Evolutionary conservation across 2,329 filamentous ascomycete species (phyloP), one percentile per base, ranked within the genome.

Genomic region (Neurospora sp.): DNA sequence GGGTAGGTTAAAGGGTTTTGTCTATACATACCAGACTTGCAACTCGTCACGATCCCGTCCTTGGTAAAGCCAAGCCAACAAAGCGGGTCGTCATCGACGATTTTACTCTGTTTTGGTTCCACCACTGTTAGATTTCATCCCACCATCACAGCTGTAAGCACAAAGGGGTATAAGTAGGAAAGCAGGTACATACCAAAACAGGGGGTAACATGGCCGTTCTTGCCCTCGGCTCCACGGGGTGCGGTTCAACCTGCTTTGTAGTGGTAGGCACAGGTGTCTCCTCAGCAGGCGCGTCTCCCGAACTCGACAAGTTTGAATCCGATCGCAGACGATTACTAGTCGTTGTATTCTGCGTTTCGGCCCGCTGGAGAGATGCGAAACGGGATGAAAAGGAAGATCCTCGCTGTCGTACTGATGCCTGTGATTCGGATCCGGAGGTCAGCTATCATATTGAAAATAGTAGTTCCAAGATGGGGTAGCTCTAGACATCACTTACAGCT

Each of bases 21-120:
- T 40, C 39, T 40, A 17, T 40, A 84, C 90, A 80, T 83, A 96
- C 95, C 95, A 81, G 90, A 92, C 78, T 93, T 91, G 81, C 93
- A 97, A 74, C 92, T 93, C 41, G 93, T 97, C 77, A 98, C 89
- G 74, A 99, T 97, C 73, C 91, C 91, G 76, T 97, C 90, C 78
- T 97, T 91, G 69, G 95, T 94, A 76, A 99, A 99, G n/a, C 90
- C 92, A 46, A 99, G 81, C 91, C 94, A 97, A 79, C 89, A 92
- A 66, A 97, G 84, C 68, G 94, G 93, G 80, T 98, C 93, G 71
- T 90, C 88, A 79, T 97, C 93, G 41, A 97, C 88, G 12, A 87
- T 83, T 80, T 97, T 97, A 66, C 91, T 92, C 83, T 94, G 75
- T 72, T 17, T 38, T 40, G 39, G 15, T 62, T 19, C 15, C 17